Percentiles rank a stretch among this genome's conserved stretches.
phyloP scores from a whole-genome alignment of 2,329 filamentous ascomycete species.

The Penicillium sp. region DNA sequence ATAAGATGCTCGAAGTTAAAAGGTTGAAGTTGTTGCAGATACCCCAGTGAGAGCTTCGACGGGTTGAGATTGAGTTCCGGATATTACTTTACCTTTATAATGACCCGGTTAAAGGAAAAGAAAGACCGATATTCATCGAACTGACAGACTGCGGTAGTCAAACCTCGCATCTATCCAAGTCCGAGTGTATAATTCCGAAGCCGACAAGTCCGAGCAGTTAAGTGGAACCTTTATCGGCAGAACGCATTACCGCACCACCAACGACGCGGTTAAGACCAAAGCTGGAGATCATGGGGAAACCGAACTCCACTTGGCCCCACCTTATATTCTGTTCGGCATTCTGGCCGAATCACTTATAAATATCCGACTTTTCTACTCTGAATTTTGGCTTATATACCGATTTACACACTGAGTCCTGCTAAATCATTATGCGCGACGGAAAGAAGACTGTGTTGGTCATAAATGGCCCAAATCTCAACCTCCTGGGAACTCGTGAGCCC shows the following conservation, averaged over 20 bases:
- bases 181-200: not conserved
- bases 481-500: slow-evolving; percentile 71
- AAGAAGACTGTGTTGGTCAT: slow-evolving; percentile 55
- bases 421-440: not conserved
- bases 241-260: not conserved
- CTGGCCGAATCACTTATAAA: not conserved
- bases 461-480: slow-evolving; percentile 76
- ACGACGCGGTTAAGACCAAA: not conserved
- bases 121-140: not conserved
- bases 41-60: not conserved
- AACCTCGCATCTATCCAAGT: not conserved
- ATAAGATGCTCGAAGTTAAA: not conserved
- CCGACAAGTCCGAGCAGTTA: not conserved
- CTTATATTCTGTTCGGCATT: not conserved
- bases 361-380: not conserved
- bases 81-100: not conserved
- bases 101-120: not conserved
- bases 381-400: not conserved
- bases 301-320: not conserved
- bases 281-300: not conserved
- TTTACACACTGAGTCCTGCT: not conserved
- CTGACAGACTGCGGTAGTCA: not conserved
- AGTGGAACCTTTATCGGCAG: not conserved
- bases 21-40: not conserved
- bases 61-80: not conserved